These are phyloP conservation scores for Ceratobasidium sp. DNA, from an alignment of 1,284 basidiomycete genomes.

Conservation along the genomic window DNA sequence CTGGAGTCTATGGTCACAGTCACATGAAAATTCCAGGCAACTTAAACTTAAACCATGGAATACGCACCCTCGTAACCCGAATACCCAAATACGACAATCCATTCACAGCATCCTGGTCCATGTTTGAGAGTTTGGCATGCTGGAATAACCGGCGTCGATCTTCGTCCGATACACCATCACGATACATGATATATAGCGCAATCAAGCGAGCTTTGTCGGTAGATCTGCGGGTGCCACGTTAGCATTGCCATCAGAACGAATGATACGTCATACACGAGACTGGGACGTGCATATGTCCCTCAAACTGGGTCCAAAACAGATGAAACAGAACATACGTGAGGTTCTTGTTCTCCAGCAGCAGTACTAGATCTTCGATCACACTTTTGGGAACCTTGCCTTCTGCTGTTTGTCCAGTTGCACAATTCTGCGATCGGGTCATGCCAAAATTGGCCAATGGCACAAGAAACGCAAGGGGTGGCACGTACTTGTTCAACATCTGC, in stretches of 20 bases:
- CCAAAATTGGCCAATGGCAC: constrained; percentile 6
- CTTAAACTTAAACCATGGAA: not conserved
- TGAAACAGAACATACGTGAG: constrained; percentile 68
- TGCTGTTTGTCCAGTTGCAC: constrained; percentile 87
- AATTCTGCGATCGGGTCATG: constrained; percentile 67
- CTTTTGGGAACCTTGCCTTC: constrained; percentile 92
- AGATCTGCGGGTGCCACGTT: constrained; percentile 62
- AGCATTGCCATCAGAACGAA: not conserved
- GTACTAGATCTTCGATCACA: constrained; percentile 98
- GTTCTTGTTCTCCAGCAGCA: constrained; percentile 86
- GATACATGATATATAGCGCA: constrained; percentile 93
- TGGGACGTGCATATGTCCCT: not conserved
- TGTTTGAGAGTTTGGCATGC: constrained; percentile 88
- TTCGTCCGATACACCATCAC: constrained; percentile 97
- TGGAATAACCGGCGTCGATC: constrained; percentile 95
- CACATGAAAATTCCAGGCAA: constrained; percentile 40
- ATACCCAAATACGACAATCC: constrained; percentile 86
- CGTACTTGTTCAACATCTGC: constrained; percentile 93
- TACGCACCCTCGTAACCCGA: constrained; percentile 82
- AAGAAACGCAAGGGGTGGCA: not conserved
- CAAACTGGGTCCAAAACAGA: not conserved
- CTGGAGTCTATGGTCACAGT: constrained; percentile 61
- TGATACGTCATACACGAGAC: not conserved
- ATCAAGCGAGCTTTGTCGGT: constrained; percentile 96
- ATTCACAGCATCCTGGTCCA: constrained; percentile 96